Conservation (phyloP, 768 basidiomycete species). For the Trametes gibbosa region DNA sequence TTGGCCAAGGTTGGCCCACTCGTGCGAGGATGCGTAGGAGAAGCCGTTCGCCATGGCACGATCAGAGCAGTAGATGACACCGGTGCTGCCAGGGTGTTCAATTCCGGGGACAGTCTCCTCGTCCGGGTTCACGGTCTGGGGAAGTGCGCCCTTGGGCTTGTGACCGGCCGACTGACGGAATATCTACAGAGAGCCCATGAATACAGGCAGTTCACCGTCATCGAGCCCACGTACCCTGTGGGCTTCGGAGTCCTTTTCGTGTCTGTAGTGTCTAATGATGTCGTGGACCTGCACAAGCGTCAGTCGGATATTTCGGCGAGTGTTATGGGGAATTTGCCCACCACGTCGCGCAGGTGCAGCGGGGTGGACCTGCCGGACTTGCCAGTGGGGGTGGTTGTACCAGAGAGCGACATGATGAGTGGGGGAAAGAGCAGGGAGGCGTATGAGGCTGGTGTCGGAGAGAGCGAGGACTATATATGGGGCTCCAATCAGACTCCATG, state of each 20-base stretch:
- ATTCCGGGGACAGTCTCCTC: conserved; percentile 91
- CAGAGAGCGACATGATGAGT: conserved; percentile 23
- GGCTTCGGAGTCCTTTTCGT: conserved; percentile 85
- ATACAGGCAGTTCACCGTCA: background rate
- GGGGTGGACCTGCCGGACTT: conserved; percentile 23
- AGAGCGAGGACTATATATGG: background rate
- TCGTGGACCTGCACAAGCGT: conserved; percentile 57
- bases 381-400: conserved; percentile 15
- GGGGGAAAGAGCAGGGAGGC: background rate
- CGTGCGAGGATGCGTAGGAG: conserved; percentile 69
- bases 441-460: background rate
- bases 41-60: conserved; percentile 96
- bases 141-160: conserved; percentile 58
- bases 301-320: background rate
- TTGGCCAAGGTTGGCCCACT: conserved; percentile 91
- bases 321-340: background rate
- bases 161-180: conserved; percentile 74
- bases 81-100: conserved; percentile 64
- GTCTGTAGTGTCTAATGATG: conserved; percentile 62
- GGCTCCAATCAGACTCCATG: background rate
- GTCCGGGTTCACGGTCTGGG: conserved; percentile 73
- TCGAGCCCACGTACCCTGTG: conserved; percentile 55
- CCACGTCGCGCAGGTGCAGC: conserved; percentile 20
- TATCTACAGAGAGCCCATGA: conserved; percentile 45
- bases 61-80: conserved; percentile 86